Evolutionary conservation across 2,329 filamentous ascomycete species (phyloP).

Genomic region (Ceratocystis smalleyi): DNA sequence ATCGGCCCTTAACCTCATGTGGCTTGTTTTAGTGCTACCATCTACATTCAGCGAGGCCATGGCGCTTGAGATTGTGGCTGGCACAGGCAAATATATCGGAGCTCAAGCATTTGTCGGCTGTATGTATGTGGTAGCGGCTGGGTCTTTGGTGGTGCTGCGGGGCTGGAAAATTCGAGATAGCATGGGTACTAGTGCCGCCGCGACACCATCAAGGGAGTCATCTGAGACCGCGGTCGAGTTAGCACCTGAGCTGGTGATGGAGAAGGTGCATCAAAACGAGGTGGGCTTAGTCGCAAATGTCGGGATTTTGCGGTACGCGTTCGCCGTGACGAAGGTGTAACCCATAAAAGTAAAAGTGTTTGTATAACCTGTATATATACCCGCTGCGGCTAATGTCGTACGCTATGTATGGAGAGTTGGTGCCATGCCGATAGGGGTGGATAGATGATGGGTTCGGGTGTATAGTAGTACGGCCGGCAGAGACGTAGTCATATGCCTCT

Average conservation of each 20-base stretch:
- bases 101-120: slow-evolving; percentile 44
- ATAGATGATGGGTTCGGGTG: too few relatives aligned
- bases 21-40: slow-evolving; percentile 56
- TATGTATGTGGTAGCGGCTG: slow-evolving; percentile 39
- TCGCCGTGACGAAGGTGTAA: background rate
- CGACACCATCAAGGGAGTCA: background rate
- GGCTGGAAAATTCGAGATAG: slow-evolving; percentile 26
- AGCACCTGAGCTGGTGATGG: background rate
- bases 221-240: background rate
- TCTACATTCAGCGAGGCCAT: slow-evolving; percentile 54
- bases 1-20: slow-evolving; percentile 51
- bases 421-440: too few relatives aligned
- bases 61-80: slow-evolving; percentile 37
- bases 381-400: too few relatives aligned
- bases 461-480: too few relatives aligned
- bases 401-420: too few relatives aligned
- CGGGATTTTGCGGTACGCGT: background rate
- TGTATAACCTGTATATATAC: too few relatives aligned
- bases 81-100: slow-evolving; percentile 33
- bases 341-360: background rate
- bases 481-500: too few relatives aligned
- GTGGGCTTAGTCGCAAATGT: background rate
- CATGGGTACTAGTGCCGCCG: slow-evolving; percentile 8
- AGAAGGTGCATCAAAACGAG: background rate
- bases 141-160: slow-evolving; percentile 24